Percentiles rank a stretch among this genome's conserved stretches.
Conservation (phyloP, 2,329 filamentous ascomycete species). For the Fusarium succisae region DNA sequence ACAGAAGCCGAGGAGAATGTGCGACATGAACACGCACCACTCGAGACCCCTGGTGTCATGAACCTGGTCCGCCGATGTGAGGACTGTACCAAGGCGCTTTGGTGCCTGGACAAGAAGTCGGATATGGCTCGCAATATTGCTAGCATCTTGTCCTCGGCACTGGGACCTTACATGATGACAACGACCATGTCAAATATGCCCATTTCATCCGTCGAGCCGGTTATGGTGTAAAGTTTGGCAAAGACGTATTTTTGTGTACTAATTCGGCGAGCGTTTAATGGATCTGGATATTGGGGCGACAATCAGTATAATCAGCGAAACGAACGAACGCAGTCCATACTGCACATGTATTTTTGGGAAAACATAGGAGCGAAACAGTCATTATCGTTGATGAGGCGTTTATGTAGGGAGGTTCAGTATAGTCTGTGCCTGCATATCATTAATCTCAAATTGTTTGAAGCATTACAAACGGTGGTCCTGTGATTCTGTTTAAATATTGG, state of each 20-base stretch:
- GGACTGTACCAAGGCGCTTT: conserved; percentile 62
- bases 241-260: not conserved
- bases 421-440: not conserved
- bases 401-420: not conserved
- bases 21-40: conserved; percentile 37
- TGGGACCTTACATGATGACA: conserved; percentile 40
- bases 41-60: conserved; percentile 35
- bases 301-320: conserved; percentile 15
- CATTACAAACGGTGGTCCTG: not conserved
- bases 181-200: conserved; percentile 26
- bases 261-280: not conserved
- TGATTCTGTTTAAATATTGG: not conserved
- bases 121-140: conserved; percentile 53
- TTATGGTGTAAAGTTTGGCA: conserved; percentile 21
- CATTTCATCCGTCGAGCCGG: conserved; percentile 21
- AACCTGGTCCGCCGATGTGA: conserved; percentile 52
- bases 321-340: not conserved
- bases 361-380: conserved; percentile 12
- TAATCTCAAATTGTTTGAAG: not conserved
- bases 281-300: conserved; percentile 1
- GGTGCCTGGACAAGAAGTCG: conserved; percentile 64
- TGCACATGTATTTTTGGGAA: conserved; percentile 17
- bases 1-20: conserved; percentile 45
- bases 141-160: conserved; percentile 38
- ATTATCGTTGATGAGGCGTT: conserved; percentile 1